Evolutionary conservation across 345 rosid genomes (phyloP).

Genomic region (Aquilaria yunnanensis): DNA sequence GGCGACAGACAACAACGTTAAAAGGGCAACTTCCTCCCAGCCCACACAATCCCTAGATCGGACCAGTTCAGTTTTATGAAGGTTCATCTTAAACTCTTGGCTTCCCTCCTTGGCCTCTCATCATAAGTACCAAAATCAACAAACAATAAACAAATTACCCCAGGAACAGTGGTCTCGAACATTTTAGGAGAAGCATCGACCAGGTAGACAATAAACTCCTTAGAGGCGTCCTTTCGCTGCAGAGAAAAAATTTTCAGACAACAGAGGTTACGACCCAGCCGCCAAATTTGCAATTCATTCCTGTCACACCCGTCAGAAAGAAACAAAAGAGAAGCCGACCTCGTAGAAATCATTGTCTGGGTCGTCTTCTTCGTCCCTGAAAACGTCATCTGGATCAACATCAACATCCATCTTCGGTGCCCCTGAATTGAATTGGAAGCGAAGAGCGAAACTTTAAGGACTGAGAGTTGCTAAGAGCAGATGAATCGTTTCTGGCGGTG

Average conservation of each 20-base stretch:
- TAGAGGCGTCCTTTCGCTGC: conserved; percentile 58
- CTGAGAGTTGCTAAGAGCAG: too few relatives aligned
- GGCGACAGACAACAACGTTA: too few relatives aligned
- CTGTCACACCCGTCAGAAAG: neutral
- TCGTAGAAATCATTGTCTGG: conserved; percentile 47
- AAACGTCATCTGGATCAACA: conserved; percentile 85
- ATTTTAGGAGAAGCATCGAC: conserved; percentile 92
- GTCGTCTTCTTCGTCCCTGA: conserved; percentile 85
- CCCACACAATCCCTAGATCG: too few relatives aligned
- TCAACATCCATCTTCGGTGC: conserved; percentile 12
- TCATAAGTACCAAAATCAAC: too few relatives aligned
- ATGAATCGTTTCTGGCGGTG: too few relatives aligned
- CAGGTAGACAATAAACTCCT: conserved; percentile 68
- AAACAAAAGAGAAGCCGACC: conserved; percentile 22
- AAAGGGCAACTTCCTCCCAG: too few relatives aligned
- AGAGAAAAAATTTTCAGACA: conserved; percentile 2
- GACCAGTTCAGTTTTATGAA: too few relatives aligned
- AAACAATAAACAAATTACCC: conserved; percentile 27
- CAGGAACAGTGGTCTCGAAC: conserved; percentile 44
- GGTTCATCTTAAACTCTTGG: too few relatives aligned
- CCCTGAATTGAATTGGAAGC: too few relatives aligned
- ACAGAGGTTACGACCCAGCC: conserved; percentile 1
- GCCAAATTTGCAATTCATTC: neutral
- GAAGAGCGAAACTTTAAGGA: too few relatives aligned
- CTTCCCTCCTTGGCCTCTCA: too few relatives aligned